Conservation (phyloP, 371 early-diverging fungal genomes). For the Apophysomyces ossiformis region DNA sequence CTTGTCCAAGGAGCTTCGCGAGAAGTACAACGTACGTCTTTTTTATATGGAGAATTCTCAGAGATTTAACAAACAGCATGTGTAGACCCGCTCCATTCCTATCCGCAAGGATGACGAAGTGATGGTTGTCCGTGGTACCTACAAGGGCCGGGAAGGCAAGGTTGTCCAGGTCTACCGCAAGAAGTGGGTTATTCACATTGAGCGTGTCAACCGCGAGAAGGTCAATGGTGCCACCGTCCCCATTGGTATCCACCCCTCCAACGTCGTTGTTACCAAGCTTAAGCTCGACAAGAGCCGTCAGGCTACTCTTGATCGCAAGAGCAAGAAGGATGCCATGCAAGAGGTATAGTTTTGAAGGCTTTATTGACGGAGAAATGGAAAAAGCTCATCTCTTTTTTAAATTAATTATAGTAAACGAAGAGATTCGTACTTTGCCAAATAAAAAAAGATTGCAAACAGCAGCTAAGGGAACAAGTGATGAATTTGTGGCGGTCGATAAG, state of each 20-base stretch:
- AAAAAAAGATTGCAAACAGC: too few relatives aligned
- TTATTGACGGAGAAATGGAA: too few relatives aligned
- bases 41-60: background rate
- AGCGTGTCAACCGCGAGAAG: conserved; percentile 95
- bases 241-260: conserved; percentile 97
- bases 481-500: too few relatives aligned
- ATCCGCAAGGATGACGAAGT: conserved; percentile 98
- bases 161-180: conserved; percentile 95
- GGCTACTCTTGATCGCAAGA: conserved; percentile 84
- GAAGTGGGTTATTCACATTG: conserved; percentile 98
- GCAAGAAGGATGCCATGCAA: conserved; percentile 46
- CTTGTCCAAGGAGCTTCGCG: conserved; percentile 96
- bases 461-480: too few relatives aligned
- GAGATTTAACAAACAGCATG: background rate
- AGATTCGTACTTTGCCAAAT: too few relatives aligned
- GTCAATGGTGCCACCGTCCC: conserved; percentile 93
- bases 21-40: conserved; percentile 87
- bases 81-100: conserved; percentile 88
- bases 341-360: conserved; percentile 26
- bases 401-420: too few relatives aligned
- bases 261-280: conserved; percentile 93
- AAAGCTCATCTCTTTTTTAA: too few relatives aligned
- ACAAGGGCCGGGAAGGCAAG: conserved; percentile 98
- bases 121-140: conserved; percentile 89
- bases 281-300: conserved; percentile 97